Base-by-base conservation (phyloP, 257 asterid species). In the Nicotiana obtusifolia region DNA sequence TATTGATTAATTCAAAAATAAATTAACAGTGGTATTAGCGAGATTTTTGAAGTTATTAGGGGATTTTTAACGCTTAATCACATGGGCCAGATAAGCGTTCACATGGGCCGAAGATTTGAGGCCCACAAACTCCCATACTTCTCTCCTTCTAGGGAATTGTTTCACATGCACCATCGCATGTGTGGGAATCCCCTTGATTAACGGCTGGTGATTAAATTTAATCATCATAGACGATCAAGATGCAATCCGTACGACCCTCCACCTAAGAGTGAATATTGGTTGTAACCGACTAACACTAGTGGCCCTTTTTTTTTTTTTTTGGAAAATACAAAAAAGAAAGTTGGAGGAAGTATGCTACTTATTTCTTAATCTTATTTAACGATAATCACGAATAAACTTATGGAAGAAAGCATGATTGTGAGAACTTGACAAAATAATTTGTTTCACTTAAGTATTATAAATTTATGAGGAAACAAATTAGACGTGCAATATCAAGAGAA, bases 31-130 rank as follows among this genome's bases (percentile, higher is more conserved):
- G 41, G 3, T 6, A 49, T 49, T 49, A 75, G 24, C 79, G 11
- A 26, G 37, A 64, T 13, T 26, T 13, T 75, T 22, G 68, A 62
- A 87, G 78, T 81, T 84, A 84, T 87, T 82, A 35, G 83, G 78
- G 65, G 13, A 47, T 73, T 47, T 73, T 35, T 52, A 80, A 65
- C 83, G 77, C 56, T 56, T 79, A 81, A 82, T 87, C 90, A 85
- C 88, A 87, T 86, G 90, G 86, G 62, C 84, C 87, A 85, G 85
- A 84, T 83, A 28, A 68, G 77, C 15, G 0, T 10, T 84, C 87
- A 88, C 90, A 85, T 88, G 90, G 88, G 84, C 86, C 86, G 85
- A 81, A 83, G 68, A 83, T 81, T 20, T 22, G 49, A 81, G 84
- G 80, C 87, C 83, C 86, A 33, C 82, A 28, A 80, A 47, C 9